Evolutionary conservation across 306 rosid species (phyloP).

Genomic region (Cucurbita ficifolia): DNA sequence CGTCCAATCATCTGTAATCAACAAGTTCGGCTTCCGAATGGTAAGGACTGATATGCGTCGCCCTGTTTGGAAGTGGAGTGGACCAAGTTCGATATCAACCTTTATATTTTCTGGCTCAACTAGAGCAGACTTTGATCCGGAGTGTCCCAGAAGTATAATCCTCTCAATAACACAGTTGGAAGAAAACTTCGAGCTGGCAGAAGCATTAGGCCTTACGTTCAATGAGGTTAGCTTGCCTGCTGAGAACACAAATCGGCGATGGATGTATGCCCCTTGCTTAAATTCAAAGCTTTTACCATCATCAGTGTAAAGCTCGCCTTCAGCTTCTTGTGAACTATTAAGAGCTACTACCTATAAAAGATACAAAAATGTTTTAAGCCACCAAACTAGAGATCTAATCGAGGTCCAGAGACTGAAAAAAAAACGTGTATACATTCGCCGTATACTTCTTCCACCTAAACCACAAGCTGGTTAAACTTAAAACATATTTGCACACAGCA

Average conservation of each 20-base stretch:
- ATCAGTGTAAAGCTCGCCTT: conserved; percentile 80
- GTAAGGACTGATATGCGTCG: conserved; percentile 28
- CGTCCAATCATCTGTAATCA: conserved; percentile 59
- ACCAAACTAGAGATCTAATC: not conserved
- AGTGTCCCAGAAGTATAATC: conserved; percentile 64
- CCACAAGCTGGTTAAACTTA: not conserved
- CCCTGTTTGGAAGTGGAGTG: conserved; percentile 45
- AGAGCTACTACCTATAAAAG: conserved; percentile 68
- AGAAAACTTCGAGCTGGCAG: conserved; percentile 17
- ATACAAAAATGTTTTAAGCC: not conserved
- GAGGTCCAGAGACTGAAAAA: not conserved
- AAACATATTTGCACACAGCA: not conserved
- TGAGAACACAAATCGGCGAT: conserved; percentile 66
- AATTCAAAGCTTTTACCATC: conserved; percentile 77
- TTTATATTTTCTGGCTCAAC: conserved; percentile 50
- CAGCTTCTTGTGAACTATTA: conserved; percentile 81
- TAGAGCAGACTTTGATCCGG: conserved; percentile 43
- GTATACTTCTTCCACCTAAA: not conserved
- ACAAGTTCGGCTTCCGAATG: conserved; percentile 65
- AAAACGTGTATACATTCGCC: not conserved
- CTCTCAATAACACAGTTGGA: conserved; percentile 52
- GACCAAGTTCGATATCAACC: conserved; percentile 45
- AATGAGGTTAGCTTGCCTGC: conserved; percentile 54
- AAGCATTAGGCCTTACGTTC: conserved; percentile 28
- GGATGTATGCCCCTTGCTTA: conserved; percentile 63